Base-by-base conservation (phyloP, 176 grass and related monocot species). In the Paspalum vaginatum region DNA sequence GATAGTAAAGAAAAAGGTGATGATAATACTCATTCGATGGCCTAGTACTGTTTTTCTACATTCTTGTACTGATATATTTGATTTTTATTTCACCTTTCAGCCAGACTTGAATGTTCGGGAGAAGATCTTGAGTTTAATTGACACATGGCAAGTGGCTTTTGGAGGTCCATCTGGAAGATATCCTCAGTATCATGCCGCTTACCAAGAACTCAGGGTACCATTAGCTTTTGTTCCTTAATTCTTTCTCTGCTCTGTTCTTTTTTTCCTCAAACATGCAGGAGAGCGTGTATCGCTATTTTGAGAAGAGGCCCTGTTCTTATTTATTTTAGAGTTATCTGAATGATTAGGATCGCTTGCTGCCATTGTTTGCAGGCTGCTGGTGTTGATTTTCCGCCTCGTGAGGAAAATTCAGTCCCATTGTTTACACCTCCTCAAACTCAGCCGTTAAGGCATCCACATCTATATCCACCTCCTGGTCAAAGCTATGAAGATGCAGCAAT, bases 1-100 rank as follows among this genome's bases (percentile, higher is more conserved):
- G 82, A 95, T 99, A 77, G 93, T 99, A 76, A 99, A 96, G 97
- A 99, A 96, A 93, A 99, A 99, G 91, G 97, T 90, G 85, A 81
- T 11, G 37, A 55, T 45, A 86, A 60, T 85, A 69, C 41, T 54
- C 63, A 45, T 85, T 74, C 12, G 42, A 4, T 75, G 9, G 5
- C 65, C 65, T 74, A 59, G 50, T 38, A 72, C 18, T 92, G n/a
- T 40, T 85, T 85, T 56, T 73, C 76, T 75, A 56, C 41, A 78
- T 75, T 61, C 74, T 73, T 56, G 59, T 40, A 10, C 56, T 24
- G 66, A 24, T 84, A 5, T 65, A 32, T 87, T 77, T 76, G 62
- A 84, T 83, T 20, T 71, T 79, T 52, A 61, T 69, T 72, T 79
- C 83, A 78, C 18, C 38, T 65, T 85, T 70, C 90, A 98, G 95